Conservation (phyloP, 345 rosid genomes). For the Acer campestre region DNA sequence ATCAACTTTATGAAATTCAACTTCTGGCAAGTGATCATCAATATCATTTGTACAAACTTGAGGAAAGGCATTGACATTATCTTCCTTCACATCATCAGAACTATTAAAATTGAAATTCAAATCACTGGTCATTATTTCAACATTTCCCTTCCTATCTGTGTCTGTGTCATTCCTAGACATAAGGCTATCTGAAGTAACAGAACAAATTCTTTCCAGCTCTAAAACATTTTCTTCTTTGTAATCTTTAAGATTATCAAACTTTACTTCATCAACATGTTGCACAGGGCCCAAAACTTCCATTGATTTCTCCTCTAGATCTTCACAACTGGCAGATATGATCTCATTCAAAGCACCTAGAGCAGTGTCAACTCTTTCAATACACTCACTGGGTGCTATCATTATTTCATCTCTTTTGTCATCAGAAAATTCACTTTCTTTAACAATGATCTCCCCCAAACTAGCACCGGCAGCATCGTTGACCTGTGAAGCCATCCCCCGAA, state of each 20-base stretch:
- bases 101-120: not conserved
- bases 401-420: constrained; percentile 4
- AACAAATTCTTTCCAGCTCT: constrained; percentile 8
- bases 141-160: not conserved
- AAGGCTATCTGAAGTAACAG: not conserved
- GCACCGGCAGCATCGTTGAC: not conserved
- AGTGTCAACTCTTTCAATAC: not conserved
- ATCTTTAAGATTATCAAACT: constrained; percentile 2
- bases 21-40: not conserved
- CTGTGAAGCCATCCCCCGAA: constrained; percentile 18
- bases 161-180: not conserved
- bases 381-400: not conserved
- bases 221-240: not conserved
- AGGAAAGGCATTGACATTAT: not conserved
- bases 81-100: constrained; percentile 9
- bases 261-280: constrained; percentile 6
- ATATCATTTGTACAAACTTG: not conserved
- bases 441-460: constrained; percentile 11
- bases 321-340: not conserved
- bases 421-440: constrained; percentile 5
- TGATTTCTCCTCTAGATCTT: not conserved
- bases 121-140: not conserved
- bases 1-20: not conserved
- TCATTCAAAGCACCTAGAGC: not conserved
- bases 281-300: not conserved